Evolutionary conservation across 768 basidiomycete genomes (phyloP), one percentile per base, ranked within the genome.

Genomic region (Scleroderma citrinum): DNA sequence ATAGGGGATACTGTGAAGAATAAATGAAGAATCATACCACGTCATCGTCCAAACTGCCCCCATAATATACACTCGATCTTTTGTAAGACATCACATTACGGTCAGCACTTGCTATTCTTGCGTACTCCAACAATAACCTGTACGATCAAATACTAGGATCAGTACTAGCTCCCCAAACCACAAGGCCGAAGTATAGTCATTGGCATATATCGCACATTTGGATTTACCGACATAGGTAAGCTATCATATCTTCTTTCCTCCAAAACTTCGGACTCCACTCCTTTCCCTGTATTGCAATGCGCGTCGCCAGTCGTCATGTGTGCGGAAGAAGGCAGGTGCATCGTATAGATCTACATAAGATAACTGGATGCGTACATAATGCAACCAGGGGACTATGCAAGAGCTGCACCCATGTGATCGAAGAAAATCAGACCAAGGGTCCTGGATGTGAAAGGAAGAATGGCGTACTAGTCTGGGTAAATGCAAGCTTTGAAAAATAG

Each of bases 271-370:
- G 58, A 48, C 77, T 81, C 83, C 83, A 86, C 24, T 71, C 64
- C 30, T 73, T 68, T 0, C 86, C 83, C 0, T 75, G 71, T 2
- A 61, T 47, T 0, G 82, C 86, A 32, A 87, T 85, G 47, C 70
- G 74, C 38, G 60, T 59, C 1, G 76, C 85, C 38, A 85, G 1
- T 69, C 74, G 45, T 88, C 84, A 53, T 87, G 84, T 0, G 71
- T 79, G 0, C 80, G 77, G 68, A 89, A 89, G 70, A 92, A 92
- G 1, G 81, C 65, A 39, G 87, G 71, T 3, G 80, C 70, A 54
- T 90, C 88, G 60, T 85, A 77, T 3, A 90, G 63, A 62, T 89
- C 85, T 0, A 76, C 73, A 11, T 83, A 74, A 53, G 85, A 82
- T 0, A 83, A 51, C 53, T 81, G 77, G 3, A 87, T 70, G 2